These are phyloP conservation scores for Aspergillus taichungensis DNA, from an alignment of 495 filamentous ascomycete species.

Conservation along the genomic window DNA sequence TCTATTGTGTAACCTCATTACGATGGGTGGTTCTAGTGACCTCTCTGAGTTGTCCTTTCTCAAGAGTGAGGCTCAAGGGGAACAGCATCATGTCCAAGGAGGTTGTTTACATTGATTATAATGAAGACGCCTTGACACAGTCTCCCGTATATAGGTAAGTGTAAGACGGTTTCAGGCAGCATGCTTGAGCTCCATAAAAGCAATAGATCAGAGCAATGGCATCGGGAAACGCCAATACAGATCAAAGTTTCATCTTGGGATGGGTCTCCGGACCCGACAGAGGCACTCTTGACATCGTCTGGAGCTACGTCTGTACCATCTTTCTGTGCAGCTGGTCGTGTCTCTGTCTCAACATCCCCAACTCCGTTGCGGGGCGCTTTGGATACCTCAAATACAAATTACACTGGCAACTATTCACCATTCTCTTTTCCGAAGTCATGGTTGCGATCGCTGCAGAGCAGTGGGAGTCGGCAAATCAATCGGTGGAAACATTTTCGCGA, in stretches of 20 bases:
- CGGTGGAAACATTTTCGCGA: background rate
- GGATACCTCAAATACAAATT: background rate
- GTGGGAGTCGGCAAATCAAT: background rate
- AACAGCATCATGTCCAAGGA: too few relatives aligned
- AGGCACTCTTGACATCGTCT: constrained; percentile 4
- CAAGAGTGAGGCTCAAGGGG: too few relatives aligned
- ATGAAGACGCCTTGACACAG: too few relatives aligned
- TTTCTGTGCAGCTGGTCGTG: constrained; percentile 4
- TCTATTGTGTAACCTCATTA: too few relatives aligned
- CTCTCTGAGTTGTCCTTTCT: too few relatives aligned
- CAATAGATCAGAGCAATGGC: too few relatives aligned
- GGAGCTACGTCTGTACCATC: constrained; percentile 1
- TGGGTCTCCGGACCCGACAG: constrained; percentile 1
- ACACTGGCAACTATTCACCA: background rate
- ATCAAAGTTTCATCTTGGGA: background rate
- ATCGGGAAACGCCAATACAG: too few relatives aligned
- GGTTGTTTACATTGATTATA: too few relatives aligned
- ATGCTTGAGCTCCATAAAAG: too few relatives aligned
- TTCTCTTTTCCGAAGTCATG: constrained; percentile 1
- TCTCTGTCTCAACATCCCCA: constrained; percentile 1
- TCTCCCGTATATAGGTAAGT: too few relatives aligned
- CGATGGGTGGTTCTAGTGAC: too few relatives aligned
- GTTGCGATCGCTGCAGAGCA: constrained; percentile 1
- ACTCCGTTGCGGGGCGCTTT: background rate
- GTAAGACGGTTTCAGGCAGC: too few relatives aligned